phyloP scores from a whole-genome alignment of 257 asterid species.

The Orobanche coerulescens region DNA sequence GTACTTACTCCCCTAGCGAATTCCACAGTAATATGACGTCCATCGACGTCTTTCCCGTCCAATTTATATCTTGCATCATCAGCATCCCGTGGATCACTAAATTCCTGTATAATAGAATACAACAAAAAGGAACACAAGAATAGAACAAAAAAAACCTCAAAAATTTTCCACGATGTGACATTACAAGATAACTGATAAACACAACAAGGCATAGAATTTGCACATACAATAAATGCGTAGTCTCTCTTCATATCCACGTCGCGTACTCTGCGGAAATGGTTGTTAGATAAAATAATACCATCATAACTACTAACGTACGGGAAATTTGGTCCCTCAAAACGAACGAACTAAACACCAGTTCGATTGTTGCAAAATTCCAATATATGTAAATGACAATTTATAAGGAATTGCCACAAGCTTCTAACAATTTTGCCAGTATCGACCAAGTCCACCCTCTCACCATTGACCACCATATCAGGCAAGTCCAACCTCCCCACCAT shows the following conservation, averaged over 20 bases:
- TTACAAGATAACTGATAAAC: background rate
- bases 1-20: conserved; percentile 59
- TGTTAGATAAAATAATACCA: conserved; percentile 84
- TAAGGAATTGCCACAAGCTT: conserved; percentile 68
- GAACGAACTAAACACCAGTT: conserved; percentile 75
- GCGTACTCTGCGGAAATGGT: conserved; percentile 77
- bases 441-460: conserved; percentile 53
- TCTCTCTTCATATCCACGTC: conserved; percentile 82
- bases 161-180: background rate
- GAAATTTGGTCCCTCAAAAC: conserved; percentile 51
- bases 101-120: conserved; percentile 38
- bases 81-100: conserved; percentile 65
- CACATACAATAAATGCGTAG: conserved; percentile 66
- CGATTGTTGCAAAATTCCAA: conserved; percentile 66
- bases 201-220: conserved; percentile 4
- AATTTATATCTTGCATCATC: conserved; percentile 59
- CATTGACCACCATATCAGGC: conserved; percentile 36
- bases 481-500: conserved; percentile 23
- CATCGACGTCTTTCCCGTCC: conserved; percentile 64
- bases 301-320: conserved; percentile 55
- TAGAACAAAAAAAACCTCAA: background rate
- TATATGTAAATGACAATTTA: conserved; percentile 58
- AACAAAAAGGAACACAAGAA: conserved; percentile 13
- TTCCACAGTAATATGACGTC: conserved; percentile 56
- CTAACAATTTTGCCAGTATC: conserved; percentile 60